phyloP scores from a whole-genome alignment of 805 yeast species.

The Metschnikowia arizonensis region DNA sequence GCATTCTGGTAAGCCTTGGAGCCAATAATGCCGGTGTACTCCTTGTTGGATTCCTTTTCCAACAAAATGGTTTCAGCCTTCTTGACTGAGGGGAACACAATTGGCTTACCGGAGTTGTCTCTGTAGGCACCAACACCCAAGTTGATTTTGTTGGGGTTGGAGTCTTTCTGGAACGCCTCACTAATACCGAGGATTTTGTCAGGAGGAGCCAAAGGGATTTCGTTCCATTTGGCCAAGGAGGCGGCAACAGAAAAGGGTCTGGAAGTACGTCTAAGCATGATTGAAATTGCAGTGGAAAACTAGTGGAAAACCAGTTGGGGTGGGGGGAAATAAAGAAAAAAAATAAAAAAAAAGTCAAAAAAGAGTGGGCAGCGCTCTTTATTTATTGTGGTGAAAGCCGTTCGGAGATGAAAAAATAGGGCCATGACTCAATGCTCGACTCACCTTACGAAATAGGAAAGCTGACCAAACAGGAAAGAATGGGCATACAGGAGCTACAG shows the following conservation, averaged over 20 bases:
- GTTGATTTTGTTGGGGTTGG: constrained; percentile 53
- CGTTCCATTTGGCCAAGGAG: constrained; percentile 24
- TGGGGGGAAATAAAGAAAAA: background rate
- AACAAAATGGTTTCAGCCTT: constrained; percentile 56
- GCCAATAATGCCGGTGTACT: constrained; percentile 85
- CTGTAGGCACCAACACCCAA: constrained; percentile 93
- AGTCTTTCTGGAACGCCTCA: constrained; percentile 67
- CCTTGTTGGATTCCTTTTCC: constrained; percentile 60
- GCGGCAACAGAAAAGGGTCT: constrained; percentile 18
- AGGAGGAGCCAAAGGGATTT: constrained; percentile 59
- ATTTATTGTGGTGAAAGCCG: constrained; percentile 7
- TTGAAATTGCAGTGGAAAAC: constrained; percentile 1
- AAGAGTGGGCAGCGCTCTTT: constrained; percentile 1
- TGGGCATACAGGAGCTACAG: too few relatives aligned
- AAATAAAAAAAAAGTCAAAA: background rate
- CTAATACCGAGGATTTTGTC: constrained; percentile 83
- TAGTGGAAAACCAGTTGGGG: too few relatives aligned
- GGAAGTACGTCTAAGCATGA: constrained; percentile 19
- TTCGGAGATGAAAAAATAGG: constrained; percentile 11
- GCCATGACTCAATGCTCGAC: constrained; percentile 5
- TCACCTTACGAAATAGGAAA: background rate
- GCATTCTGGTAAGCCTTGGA: constrained; percentile 59
- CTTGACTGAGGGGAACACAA: constrained; percentile 74
- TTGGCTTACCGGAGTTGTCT: constrained; percentile 82
- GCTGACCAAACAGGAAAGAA: background rate